Evolutionary conservation across 2,329 filamentous ascomycete genomes (phyloP).

Genomic region (Mariannaea elegans): DNA sequence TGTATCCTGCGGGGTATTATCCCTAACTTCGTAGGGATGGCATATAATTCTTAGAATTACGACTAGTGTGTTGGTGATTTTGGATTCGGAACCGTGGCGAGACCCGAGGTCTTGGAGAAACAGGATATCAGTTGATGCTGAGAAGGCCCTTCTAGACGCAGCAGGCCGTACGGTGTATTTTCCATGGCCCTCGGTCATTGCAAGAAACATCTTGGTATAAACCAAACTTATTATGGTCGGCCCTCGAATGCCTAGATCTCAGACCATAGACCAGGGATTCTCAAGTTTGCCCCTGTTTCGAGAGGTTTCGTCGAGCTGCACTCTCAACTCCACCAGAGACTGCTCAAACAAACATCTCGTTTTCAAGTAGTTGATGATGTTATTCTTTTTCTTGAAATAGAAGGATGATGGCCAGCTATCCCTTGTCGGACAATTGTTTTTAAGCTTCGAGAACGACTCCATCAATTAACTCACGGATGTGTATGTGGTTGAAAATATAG

Average conservation of each 20-base stretch:
- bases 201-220: background rate
- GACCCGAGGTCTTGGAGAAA: background rate
- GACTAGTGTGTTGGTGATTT: conserved; percentile 1
- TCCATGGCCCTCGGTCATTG: too few relatives aligned
- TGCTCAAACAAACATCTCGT: background rate
- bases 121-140: background rate
- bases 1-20: conserved; percentile 4
- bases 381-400: background rate
- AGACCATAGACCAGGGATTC: conserved; percentile 21
- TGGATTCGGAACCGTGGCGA: conserved; percentile 6
- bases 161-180: background rate
- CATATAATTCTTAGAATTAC: background rate
- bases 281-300: conserved; percentile 28
- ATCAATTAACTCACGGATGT: background rate
- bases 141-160: conserved; percentile 3
- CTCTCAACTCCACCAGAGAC: background rate
- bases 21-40: conserved; percentile 14
- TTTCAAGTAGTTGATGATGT: background rate
- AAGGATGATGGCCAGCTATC: background rate
- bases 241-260: background rate
- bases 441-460: background rate
- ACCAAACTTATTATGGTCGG: background rate
- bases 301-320: conserved; percentile 17
- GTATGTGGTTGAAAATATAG: background rate
- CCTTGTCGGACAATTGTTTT: background rate